phyloP scores from a whole-genome alignment of 768 basidiomycete genomes.

The Lyophyllum shimeji region DNA sequence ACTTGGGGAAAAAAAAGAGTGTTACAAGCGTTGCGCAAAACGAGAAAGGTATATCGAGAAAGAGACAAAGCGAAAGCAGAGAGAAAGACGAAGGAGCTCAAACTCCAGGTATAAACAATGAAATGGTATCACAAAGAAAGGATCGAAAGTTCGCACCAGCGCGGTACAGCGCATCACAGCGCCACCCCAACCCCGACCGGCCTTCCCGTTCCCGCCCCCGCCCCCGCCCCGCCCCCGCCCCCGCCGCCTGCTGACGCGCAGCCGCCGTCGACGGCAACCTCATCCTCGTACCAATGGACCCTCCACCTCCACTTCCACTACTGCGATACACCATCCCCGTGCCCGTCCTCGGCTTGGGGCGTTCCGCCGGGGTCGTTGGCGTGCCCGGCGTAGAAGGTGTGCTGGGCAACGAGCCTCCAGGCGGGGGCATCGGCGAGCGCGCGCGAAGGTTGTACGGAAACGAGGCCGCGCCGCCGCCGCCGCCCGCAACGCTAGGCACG shows the following conservation, averaged over 20 bases:
- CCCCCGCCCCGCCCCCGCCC: neutral
- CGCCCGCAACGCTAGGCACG: slow-evolving; percentile 25
- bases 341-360: slow-evolving; percentile 59
- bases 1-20: neutral
- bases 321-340: slow-evolving; percentile 69
- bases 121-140: neutral
- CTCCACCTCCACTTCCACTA: slow-evolving; percentile 25
- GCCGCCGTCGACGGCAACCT: slow-evolving; percentile 6
- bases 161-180: neutral
- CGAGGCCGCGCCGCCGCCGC: too few relatives aligned
- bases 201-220: neutral
- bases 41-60: neutral
- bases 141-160: neutral
- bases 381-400: neutral
- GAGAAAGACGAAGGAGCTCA: neutral
- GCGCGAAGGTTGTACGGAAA: too few relatives aligned
- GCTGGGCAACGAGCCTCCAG: slow-evolving; percentile 10
- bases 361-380: slow-evolving; percentile 5
- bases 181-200: neutral
- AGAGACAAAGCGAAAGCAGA: neutral
- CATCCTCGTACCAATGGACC: slow-evolving; percentile 20
- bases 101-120: neutral
- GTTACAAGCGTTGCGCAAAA: neutral
- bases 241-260: neutral
- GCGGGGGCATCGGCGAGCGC: slow-evolving; percentile 20